phyloP scores from a whole-genome alignment of 2,329 filamentous ascomycete species.

The Colletotrichum sp. region DNA sequence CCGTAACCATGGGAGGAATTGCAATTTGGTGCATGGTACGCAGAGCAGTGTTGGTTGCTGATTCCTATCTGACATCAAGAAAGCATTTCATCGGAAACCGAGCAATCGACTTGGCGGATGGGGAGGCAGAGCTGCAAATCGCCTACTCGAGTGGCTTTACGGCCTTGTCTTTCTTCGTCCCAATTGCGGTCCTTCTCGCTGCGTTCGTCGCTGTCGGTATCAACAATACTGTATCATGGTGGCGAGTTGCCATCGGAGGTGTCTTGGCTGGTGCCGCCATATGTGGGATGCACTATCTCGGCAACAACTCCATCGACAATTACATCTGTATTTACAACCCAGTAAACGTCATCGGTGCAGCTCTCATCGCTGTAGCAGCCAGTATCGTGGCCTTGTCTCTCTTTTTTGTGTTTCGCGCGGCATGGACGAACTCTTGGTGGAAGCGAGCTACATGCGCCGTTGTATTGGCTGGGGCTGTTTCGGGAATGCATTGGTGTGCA shows the following conservation, averaged over 20 bases:
- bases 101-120: conserved; percentile 73
- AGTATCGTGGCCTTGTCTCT: conserved; percentile 73
- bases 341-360: conserved; percentile 69
- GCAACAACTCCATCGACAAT: conserved; percentile 83
- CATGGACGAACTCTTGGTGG: conserved; percentile 82
- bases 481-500: conserved; percentile 88
- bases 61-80: conserved; percentile 39
- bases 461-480: conserved; percentile 75
- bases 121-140: conserved; percentile 69
- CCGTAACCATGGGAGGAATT: conserved; percentile 76
- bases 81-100: conserved; percentile 86
- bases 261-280: conserved; percentile 75
- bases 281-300: conserved; percentile 87
- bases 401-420: conserved; percentile 78
- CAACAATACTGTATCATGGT: conserved; percentile 60
- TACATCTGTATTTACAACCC: conserved; percentile 69
- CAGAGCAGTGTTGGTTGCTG: conserved; percentile 27
- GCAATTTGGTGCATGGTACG: conserved; percentile 75
- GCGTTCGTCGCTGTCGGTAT: conserved; percentile 75
- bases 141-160: conserved; percentile 77
- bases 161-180: conserved; percentile 79
- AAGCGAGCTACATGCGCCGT: conserved; percentile 71
- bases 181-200: conserved; percentile 73
- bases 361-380: conserved; percentile 74
- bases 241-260: conserved; percentile 68